Percentiles rank a stretch among this genome's conserved stretches.
Evolutionary conservation across 257 asterid genomes (phyloP).

Genomic region (Solanum arcanum): DNA sequence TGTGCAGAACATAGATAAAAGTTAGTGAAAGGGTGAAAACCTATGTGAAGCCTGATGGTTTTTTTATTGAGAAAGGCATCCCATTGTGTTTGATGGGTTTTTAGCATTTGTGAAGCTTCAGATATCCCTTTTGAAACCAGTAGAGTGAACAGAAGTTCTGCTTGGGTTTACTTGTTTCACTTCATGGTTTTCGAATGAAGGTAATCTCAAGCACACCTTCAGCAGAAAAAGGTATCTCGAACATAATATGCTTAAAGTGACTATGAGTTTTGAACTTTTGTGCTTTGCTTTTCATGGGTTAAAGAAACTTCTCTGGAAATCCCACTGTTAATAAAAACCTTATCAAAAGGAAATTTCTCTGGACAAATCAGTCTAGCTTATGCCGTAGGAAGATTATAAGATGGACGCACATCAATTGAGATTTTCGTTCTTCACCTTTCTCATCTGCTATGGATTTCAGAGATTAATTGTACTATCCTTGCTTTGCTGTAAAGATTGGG

Average conservation of each 20-base stretch:
- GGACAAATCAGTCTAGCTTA: neutral
- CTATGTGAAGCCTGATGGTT: neutral
- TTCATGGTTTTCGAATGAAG: neutral
- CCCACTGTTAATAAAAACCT: no score
- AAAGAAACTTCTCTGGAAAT: neutral
- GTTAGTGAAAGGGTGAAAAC: neutral
- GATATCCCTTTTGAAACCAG: neutral
- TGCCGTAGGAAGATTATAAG: neutral
- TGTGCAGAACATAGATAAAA: neutral
- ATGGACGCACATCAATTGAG: neutral
- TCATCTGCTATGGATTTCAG: neutral
- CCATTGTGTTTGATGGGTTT: neutral
- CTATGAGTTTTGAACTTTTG: neutral
- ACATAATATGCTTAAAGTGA: neutral
- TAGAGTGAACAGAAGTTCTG: neutral
- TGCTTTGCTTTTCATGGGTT: neutral
- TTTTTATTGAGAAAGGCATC: neutral
- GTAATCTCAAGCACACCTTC: neutral
- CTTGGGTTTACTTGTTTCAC: neutral
- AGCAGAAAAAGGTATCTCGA: neutral
- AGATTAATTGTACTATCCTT: neutral
- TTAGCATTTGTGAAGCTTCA: neutral
- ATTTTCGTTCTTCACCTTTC: neutral
- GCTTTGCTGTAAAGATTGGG: neutral
- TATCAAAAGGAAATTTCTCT: neutral